Percentiles rank a stretch among this genome's conserved stretches.
These are phyloP conservation scores for Warburgia ugandensis DNA, from an alignment of 164 flowering plant genomes.

Conservation along the genomic window DNA sequence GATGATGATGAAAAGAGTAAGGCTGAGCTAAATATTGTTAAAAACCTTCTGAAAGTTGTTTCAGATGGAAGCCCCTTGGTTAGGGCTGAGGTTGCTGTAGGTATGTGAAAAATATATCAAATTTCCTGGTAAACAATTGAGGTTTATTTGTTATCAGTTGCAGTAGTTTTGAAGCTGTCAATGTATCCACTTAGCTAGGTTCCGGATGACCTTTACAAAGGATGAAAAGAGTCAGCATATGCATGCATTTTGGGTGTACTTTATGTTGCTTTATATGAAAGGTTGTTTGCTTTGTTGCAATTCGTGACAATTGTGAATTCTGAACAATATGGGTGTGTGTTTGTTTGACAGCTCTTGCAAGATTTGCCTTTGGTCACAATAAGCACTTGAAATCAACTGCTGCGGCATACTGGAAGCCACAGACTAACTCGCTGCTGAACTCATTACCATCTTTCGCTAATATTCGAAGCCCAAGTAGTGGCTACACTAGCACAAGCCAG, in stretches of 20 bases:
- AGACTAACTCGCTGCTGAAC: slow-evolving; percentile 51
- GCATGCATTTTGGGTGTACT: background rate
- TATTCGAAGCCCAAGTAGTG: slow-evolving; percentile 42
- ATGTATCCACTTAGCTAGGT: too few species aligned
- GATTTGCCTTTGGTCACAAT: slow-evolving; percentile 90
- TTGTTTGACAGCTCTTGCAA: slow-evolving; percentile 67
- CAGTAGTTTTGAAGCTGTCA: too few species aligned
- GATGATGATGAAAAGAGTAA: slow-evolving; percentile 87
- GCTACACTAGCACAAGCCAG: slow-evolving; percentile 39
- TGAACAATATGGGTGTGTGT: background rate
- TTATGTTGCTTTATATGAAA: background rate
- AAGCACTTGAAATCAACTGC: slow-evolving; percentile 81
- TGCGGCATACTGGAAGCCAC: slow-evolving; percentile 82
- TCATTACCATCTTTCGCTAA: slow-evolving; percentile 65
- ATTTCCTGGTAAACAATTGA: background rate
- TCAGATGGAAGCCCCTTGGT: slow-evolving; percentile 97
- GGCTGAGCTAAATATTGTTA: slow-evolving; percentile 65
- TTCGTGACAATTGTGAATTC: background rate
- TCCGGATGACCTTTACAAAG: too few species aligned
- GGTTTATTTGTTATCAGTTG: too few species aligned
- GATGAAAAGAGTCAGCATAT: too few species aligned
- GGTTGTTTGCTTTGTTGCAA: background rate
- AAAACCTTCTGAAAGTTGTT: slow-evolving; percentile 60
- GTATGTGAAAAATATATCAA: slow-evolving; percentile 33
- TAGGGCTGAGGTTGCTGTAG: slow-evolving; percentile 91